phyloP scores from a whole-genome alignment of 139 green algal genomes.

The Chloropicon primus region DNA sequence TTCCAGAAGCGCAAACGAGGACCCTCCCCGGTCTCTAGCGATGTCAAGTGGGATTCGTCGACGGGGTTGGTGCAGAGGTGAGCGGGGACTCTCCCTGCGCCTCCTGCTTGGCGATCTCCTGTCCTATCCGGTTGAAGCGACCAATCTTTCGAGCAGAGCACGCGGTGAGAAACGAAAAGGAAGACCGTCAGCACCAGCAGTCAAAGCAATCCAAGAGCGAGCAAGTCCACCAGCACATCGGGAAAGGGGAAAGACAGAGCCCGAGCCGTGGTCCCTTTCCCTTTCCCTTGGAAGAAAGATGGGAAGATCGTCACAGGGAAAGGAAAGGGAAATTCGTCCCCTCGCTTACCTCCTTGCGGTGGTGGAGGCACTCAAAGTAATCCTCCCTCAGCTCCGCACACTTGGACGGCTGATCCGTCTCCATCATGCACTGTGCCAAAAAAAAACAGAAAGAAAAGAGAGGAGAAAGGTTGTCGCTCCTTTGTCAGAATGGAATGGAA shows the following conservation, averaged over 20 bases:
- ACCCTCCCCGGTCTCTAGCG: too few relatives aligned
- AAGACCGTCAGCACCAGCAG: not conserved
- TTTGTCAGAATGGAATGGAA: not conserved
- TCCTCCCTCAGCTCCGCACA: slow-evolving; percentile 40
- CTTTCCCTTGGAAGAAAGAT: too few relatives aligned
- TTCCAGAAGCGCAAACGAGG: too few relatives aligned
- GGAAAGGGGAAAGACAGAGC: too few relatives aligned
- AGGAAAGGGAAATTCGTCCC: not conserved
- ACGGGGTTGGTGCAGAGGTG: not conserved
- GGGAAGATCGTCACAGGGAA: not conserved
- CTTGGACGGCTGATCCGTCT: slow-evolving; percentile 34
- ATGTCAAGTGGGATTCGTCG: not conserved
- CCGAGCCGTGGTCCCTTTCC: too few relatives aligned
- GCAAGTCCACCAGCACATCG: too few relatives aligned
- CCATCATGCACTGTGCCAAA: slow-evolving; percentile 42
- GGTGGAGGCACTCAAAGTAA: slow-evolving; percentile 42
- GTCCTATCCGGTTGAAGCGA: not conserved
- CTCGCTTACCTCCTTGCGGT: slow-evolving; percentile 30
- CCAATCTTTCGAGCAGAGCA: not conserved
- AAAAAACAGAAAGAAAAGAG: not conserved
- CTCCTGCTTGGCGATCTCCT: not conserved
- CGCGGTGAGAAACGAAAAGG: not conserved
- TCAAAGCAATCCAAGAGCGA: too few relatives aligned
- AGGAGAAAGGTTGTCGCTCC: not conserved
- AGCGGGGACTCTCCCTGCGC: not conserved